phyloP scores from a whole-genome alignment of 495 filamentous ascomycete species.

The Lentithecium fluviatile region DNA sequence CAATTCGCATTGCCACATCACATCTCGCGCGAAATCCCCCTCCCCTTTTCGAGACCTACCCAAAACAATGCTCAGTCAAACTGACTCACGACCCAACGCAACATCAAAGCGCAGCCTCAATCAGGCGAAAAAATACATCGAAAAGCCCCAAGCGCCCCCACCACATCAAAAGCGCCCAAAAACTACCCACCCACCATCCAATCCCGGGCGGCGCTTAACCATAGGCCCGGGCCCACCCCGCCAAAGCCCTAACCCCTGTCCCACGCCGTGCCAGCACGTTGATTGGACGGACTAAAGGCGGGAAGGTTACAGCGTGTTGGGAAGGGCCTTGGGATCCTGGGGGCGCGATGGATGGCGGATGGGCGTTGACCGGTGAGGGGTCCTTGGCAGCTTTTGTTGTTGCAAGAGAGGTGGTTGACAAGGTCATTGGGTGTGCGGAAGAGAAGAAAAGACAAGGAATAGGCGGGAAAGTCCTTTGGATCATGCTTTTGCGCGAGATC shows the following conservation, averaged over 20 bases:
- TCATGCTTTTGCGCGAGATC: no score
- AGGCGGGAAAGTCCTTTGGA: no score
- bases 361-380: neutral
- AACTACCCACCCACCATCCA: neutral
- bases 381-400: no score
- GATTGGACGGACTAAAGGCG: neutral
- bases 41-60: neutral
- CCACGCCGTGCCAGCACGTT: neutral
- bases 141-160: neutral
- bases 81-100: no score
- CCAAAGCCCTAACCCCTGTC: neutral
- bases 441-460: no score
- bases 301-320: conserved; percentile 1
- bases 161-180: neutral
- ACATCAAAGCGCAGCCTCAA: no score
- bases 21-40: neutral
- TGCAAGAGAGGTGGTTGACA: no score
- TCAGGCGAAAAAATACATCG: neutral
- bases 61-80: no score
- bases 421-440: no score
- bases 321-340: neutral
- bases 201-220: conserved; percentile 34
- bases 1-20: neutral
- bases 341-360: neutral
- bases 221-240: conserved; percentile 20